Base-by-base conservation (phyloP, 345 rosid species). In the Salix exigua region DNA sequence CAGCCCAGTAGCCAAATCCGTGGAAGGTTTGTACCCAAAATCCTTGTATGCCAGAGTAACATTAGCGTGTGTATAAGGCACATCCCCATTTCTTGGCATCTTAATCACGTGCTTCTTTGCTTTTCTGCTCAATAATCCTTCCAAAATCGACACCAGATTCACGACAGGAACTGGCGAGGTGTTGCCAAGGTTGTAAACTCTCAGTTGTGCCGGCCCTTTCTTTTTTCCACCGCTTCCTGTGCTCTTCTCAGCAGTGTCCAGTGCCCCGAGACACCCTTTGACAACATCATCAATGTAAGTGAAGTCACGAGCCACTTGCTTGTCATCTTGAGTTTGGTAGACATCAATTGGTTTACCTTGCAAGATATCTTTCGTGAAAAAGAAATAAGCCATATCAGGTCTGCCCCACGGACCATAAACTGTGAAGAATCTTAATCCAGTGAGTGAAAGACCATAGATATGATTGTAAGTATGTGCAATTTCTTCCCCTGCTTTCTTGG, bases 231-330 rank as follows among this genome's bases (percentile, higher is more conserved):
- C 78, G 21, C 82, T 79, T 4, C 82, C 82, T 1, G 82, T 73
- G 66, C 82, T 79, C 40, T 79, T 79, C 82, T 79, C 70, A 53
- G 82, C 82, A 10, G 82, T 79, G 70, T 79, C 82, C 28, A 79
- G 13, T 3, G 82, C 74, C 13, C 82, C 82, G 5, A 79, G 11
- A n/a, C 82, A 79, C 6, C 82, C 82, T 62, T 79, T 79, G 31
- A 73, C 82, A 5, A 79, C 68, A 17, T 79, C 82, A 6, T 79
- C 82, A 11, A 79, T 79, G 65, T 68, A 79, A 0, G 82, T 79
- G 70, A 79, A 79, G 78, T 79, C 82, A 69, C 82, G 82, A 38
- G 82, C 82, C 74, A 79, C 82, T 71, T 79, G 65, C 26, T 79
- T 68, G 21, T 79, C 70, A 5, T 73, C 82, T 21, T 60, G 82